Percentiles rank a stretch among this genome's conserved stretches.
Evolutionary conservation across 2,329 filamentous ascomycete genomes (phyloP).

Genomic region (Neonectria punicea): DNA sequence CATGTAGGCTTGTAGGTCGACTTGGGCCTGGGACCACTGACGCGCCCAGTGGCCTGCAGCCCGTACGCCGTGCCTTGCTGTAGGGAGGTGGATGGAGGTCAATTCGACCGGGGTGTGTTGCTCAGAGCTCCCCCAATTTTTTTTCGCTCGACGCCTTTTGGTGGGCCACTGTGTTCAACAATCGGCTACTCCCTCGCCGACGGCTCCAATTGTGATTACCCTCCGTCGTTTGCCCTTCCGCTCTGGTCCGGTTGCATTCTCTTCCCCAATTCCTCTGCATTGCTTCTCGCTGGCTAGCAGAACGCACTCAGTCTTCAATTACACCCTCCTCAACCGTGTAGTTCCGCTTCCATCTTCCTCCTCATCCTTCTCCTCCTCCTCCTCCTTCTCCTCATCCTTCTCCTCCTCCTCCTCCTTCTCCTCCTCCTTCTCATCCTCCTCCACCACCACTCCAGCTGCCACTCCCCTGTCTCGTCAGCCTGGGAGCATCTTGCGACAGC

Average conservation of each 20-base stretch:
- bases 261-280: slow-evolving; percentile 37
- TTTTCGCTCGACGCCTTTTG: slow-evolving; percentile 45
- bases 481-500: slow-evolving; percentile 41
- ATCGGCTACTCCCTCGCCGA: slow-evolving; percentile 45
- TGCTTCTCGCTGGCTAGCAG: slow-evolving; percentile 44
- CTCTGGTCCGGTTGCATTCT: slow-evolving; percentile 31
- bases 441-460: slow-evolving; percentile 40
- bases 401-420: slow-evolving; percentile 26
- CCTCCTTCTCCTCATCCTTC: slow-evolving; percentile 24
- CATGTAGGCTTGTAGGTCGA: neutral
- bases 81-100: slow-evolving; percentile 18
- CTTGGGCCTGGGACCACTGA: neutral
- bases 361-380: slow-evolving; percentile 2
- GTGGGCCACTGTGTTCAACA: slow-evolving; percentile 51
- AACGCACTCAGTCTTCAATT: slow-evolving; percentile 41
- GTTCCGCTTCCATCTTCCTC: slow-evolving; percentile 40
- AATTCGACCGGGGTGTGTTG: slow-evolving; percentile 33
- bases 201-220: slow-evolving; percentile 44
- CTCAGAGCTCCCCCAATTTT: slow-evolving; percentile 49
- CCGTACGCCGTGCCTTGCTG: slow-evolving; percentile 18
- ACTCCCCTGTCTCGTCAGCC: slow-evolving; percentile 35
- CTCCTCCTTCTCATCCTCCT: slow-evolving; percentile 26
- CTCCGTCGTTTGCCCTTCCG: slow-evolving; percentile 17
- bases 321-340: slow-evolving; percentile 36
- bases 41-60: slow-evolving; percentile 15